Conservation (phyloP, 805 yeast species). For the Ogataea siamensis region DNA sequence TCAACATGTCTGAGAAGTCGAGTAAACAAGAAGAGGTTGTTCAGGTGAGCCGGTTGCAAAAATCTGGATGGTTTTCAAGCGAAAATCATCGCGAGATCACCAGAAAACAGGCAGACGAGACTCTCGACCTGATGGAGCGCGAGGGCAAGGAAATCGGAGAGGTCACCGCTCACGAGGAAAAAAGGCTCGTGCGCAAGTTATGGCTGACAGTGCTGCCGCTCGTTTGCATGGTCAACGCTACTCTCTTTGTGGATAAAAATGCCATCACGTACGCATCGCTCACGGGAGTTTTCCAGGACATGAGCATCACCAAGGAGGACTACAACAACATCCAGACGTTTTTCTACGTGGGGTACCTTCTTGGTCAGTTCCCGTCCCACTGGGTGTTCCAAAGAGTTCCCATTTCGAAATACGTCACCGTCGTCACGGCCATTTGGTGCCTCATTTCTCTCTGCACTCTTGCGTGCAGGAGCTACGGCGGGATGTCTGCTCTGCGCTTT, state of each 20-base stretch:
- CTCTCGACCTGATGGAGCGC: conserved; percentile 22
- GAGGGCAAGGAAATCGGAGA: conserved; percentile 29
- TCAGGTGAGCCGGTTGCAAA: neutral
- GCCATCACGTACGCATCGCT: conserved; percentile 48
- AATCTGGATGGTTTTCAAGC: neutral
- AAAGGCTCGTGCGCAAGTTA: conserved; percentile 38
- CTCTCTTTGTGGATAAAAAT: conserved; percentile 53
- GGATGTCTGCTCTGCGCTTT: conserved; percentile 36
- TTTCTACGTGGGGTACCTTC: conserved; percentile 47
- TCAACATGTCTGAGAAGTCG: neutral
- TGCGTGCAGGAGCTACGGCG: conserved; percentile 28
- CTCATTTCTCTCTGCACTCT: conserved; percentile 10
- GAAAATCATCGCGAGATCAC: conserved; percentile 8
- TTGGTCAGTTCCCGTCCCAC: conserved; percentile 44
- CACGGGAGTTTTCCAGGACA: conserved; percentile 45
- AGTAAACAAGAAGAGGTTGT: neutral
- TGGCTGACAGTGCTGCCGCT: conserved; percentile 36
- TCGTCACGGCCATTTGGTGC: conserved; percentile 7
- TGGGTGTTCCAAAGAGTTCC: conserved; percentile 40
- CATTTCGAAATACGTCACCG: conserved; percentile 14
- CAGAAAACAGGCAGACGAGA: conserved; percentile 24
- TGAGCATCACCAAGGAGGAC: conserved; percentile 39
- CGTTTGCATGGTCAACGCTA: conserved; percentile 39
- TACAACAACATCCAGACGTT: conserved; percentile 48
- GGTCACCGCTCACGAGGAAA: conserved; percentile 43